Conservation (phyloP, 2,329 filamentous ascomycete genomes). For the Chaetomium sp. region DNA sequence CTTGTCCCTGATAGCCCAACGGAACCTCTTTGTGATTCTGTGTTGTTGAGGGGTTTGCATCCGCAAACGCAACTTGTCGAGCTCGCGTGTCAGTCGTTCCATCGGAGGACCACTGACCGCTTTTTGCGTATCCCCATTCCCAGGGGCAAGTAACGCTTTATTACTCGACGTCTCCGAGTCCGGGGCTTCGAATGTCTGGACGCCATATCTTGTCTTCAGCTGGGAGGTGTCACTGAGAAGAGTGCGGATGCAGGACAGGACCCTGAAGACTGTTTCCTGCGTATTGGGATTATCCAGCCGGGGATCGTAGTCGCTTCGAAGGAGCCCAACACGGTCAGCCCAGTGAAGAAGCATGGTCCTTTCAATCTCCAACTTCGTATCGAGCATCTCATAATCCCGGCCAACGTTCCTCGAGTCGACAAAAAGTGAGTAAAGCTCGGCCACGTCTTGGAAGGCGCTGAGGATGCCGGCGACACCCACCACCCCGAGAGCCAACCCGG, state of each 20-base stretch:
- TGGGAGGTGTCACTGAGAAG: slow-evolving; percentile 16
- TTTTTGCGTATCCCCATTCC: neutral
- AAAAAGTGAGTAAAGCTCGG: slow-evolving; percentile 30
- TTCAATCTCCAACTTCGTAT: slow-evolving; percentile 35
- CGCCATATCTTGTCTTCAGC: slow-evolving; percentile 23
- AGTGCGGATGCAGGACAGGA: slow-evolving; percentile 17
- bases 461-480: slow-evolving; percentile 25
- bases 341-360: slow-evolving; percentile 32
- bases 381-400: slow-evolving; percentile 30
- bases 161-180: neutral
- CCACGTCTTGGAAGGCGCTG: slow-evolving; percentile 29
- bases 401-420: slow-evolving; percentile 24
- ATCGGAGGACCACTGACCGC: neutral
- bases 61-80: slow-evolving; percentile 3
- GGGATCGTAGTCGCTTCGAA: slow-evolving; percentile 25
- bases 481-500: slow-evolving; percentile 27
- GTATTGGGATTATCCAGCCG: slow-evolving; percentile 24
- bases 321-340: slow-evolving; percentile 29
- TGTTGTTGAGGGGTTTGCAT: neutral
- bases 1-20: slow-evolving; percentile 32
- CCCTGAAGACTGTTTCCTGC: slow-evolving; percentile 11
- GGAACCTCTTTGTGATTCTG: slow-evolving; percentile 5
- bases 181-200: neutral
- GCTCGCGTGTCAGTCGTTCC: slow-evolving; percentile 6
- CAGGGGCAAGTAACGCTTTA: neutral